These are phyloP conservation scores for Epicoccum sorghinum DNA, from an alignment of 2,329 filamentous ascomycete genomes.

Conservation along the genomic window DNA sequence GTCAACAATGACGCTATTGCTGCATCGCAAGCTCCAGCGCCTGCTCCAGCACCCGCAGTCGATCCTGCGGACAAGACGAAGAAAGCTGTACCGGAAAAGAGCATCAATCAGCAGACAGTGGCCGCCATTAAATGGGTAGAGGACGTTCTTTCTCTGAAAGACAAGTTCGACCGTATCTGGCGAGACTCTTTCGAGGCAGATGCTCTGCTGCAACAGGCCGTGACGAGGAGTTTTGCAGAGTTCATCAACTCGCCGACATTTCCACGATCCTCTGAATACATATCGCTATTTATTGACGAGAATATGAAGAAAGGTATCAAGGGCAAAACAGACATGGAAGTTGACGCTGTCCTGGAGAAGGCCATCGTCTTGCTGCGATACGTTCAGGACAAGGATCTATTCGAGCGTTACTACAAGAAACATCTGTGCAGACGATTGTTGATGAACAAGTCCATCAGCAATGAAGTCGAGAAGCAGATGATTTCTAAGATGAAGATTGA, in stretches of 20 bases:
- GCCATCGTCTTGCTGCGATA: constrained; percentile 88
- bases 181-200: constrained; percentile 74
- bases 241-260: constrained; percentile 85
- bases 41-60: constrained; percentile 36
- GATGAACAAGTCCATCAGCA: constrained; percentile 86
- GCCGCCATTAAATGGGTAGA: constrained; percentile 96
- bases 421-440: constrained; percentile 87
- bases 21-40: constrained; percentile 62
- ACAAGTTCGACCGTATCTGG: constrained; percentile 87
- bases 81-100: constrained; percentile 51
- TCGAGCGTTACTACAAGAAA: constrained; percentile 98
- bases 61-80: constrained; percentile 60
- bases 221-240: constrained; percentile 86
- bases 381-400: constrained; percentile 88
- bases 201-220: constrained; percentile 76
- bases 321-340: constrained; percentile 86
- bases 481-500: constrained; percentile 97
- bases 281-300: constrained; percentile 96
- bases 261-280: constrained; percentile 81
- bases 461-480: constrained; percentile 93
- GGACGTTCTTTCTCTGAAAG: constrained; percentile 83
- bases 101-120: constrained; percentile 77
- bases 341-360: constrained; percentile 84
- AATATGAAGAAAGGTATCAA: constrained; percentile 93
- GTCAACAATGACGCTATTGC: constrained; percentile 73